A percentile compares a stretch with the other conserved stretches of the same genome.
Evolutionary conservation across 441 rosid species (phyloP).

Genomic region (Hura crepitans): DNA sequence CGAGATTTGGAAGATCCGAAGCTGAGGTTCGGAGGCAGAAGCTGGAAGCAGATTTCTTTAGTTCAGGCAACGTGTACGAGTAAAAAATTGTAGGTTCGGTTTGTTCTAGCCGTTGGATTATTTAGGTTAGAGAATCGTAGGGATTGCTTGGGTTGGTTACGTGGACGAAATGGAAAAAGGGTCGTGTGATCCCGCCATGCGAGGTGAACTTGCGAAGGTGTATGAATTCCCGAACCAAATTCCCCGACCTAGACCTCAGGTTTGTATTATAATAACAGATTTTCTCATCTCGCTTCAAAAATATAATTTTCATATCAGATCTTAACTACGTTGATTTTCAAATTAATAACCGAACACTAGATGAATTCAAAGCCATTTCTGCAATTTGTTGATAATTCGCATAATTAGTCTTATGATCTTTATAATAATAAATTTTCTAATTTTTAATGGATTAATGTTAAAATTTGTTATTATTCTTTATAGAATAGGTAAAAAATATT

Average conservation of each 20-base stretch:
- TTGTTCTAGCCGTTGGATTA: background rate
- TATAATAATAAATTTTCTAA: too few relatives aligned
- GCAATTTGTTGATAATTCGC: too few relatives aligned
- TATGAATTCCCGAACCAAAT: conserved; percentile 2
- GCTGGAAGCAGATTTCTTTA: background rate
- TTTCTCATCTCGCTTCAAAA: background rate
- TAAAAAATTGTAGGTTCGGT: background rate
- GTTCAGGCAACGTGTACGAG: background rate
- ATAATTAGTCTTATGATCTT: too few relatives aligned
- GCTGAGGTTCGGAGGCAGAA: conserved; percentile 5
- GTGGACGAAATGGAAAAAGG: conserved; percentile 7
- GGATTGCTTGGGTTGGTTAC: conserved; percentile 1
- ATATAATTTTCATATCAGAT: background rate
- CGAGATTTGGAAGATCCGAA: conserved; percentile 3
- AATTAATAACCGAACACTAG: too few relatives aligned
- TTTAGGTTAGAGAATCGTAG: background rate
- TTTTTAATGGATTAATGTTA: too few relatives aligned
- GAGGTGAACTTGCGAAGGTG: background rate
- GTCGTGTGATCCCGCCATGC: conserved; percentile 3
- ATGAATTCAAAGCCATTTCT: too few relatives aligned
- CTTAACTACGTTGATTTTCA: too few relatives aligned
- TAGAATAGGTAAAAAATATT: too few relatives aligned
- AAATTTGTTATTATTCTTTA: too few relatives aligned
- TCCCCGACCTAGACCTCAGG: background rate
- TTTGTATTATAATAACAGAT: background rate